phyloP scores from a whole-genome alignment of 2,329 filamentous ascomycete species.

The Anthostomella pinea region DNA sequence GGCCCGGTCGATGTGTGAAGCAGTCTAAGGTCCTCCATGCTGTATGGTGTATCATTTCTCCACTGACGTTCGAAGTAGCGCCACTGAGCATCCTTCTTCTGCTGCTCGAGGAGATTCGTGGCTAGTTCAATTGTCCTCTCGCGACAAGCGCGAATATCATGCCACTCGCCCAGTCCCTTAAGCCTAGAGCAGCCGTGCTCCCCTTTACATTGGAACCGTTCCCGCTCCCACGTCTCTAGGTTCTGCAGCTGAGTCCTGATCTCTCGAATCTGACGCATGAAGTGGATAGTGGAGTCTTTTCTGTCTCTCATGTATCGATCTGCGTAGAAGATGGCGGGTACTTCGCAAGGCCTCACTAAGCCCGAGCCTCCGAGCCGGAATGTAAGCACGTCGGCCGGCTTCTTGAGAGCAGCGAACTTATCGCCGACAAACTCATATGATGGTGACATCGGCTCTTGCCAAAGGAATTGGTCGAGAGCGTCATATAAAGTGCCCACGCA shows the following conservation, averaged over 20 bases:
- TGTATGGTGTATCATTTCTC: constrained; percentile 17
- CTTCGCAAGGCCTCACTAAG: constrained; percentile 43
- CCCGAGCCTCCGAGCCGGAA: constrained; percentile 44
- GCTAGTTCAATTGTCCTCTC: constrained; percentile 21
- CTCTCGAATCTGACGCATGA: constrained; percentile 35
- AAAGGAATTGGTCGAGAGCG: constrained; percentile 47
- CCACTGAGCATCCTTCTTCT: constrained; percentile 27
- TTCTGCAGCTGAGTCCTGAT: constrained; percentile 23
- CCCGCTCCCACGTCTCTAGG: constrained; percentile 17
- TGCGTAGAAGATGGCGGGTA: constrained; percentile 51
- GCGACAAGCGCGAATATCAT: constrained; percentile 25
- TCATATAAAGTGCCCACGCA: constrained; percentile 46
- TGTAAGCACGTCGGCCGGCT: constrained; percentile 49
- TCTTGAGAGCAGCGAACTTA: constrained; percentile 42
- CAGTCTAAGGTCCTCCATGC: constrained; percentile 29
- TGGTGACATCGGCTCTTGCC: constrained; percentile 41
- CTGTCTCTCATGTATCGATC: constrained; percentile 50
- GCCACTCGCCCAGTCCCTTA: constrained; percentile 19
- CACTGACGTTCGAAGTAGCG: constrained; percentile 22
- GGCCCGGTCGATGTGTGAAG: constrained; percentile 41
- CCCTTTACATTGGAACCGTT: constrained; percentile 20
- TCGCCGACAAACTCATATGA: constrained; percentile 32
- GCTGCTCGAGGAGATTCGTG: constrained; percentile 21
- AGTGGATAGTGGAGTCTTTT: constrained; percentile 44
- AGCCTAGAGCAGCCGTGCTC: constrained; percentile 19